Base-by-base conservation (phyloP, 495 filamentous ascomycete species). In the Rhypophila decipiens region DNA sequence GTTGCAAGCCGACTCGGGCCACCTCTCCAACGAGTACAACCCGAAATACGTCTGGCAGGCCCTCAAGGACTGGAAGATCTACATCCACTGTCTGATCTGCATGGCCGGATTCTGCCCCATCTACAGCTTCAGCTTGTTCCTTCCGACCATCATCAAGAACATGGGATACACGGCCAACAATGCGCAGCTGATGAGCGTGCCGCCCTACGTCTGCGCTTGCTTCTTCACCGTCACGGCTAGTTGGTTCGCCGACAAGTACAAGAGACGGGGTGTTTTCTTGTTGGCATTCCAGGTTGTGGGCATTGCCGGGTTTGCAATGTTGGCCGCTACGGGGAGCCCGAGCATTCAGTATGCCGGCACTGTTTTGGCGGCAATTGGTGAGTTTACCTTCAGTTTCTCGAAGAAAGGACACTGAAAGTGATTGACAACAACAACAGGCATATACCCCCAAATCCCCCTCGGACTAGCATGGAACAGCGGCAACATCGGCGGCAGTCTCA, bases 401-500 rank as follows among this genome's bases (percentile, higher is more conserved):
- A 18, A 38, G 13, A 7, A 7, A 33, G 29, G 8, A 5, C 18
- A 22, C 15, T 20, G 7, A 19, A 12, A 42, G 8, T 27, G 40
- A 27, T 24, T 18, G 29, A 35, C 33, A 24, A 40, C n/a, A 11
- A 23, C 23, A 17, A 39, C 17, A 60, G 86, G 86, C 12, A 85
- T 90, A 57, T 90, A 87, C 56, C 84, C 86, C 0, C 71, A 77
- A 13, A 77, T 84, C 12, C 84, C 84, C 0, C 79, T 86, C 46
- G 79, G 84, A 22, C 67, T 90, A 4, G 82, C 82, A 0, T 90
- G 85, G 86, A 85, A 86, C 36, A 82, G 84, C 4, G 83, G 84
- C 64, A 90, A 90, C 54, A 83, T 86, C 38, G 83, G 82, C 9
- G 85, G 85, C 0, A 83, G 84, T 52, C 19, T 84, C 3, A 90